Percentiles rank a stretch among this genome's conserved stretches.
These are phyloP conservation scores for Dentipellis sp. DNA, from an alignment of 768 basidiomycete species.

Conservation along the genomic window DNA sequence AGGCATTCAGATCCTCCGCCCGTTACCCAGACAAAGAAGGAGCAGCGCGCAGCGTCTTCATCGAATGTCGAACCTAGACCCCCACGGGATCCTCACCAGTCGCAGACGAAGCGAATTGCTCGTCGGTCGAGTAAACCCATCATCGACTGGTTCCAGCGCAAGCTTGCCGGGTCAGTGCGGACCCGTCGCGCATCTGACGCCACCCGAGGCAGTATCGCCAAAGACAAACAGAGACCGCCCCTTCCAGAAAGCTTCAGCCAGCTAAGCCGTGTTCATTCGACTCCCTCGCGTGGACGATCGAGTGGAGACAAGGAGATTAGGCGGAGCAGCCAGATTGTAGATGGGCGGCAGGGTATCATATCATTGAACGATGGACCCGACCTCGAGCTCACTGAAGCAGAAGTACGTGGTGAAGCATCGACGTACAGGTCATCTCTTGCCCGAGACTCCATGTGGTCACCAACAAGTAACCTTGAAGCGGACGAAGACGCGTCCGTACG, in stretches of 20 bases:
- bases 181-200: slow-evolving; percentile 38
- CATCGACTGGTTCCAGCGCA: slow-evolving; percentile 85
- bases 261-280: slow-evolving; percentile 13
- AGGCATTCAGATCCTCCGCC: neutral
- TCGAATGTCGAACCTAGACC: slow-evolving; percentile 6
- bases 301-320: slow-evolving; percentile 14
- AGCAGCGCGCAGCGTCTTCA: slow-evolving; percentile 1
- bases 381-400: slow-evolving; percentile 22
- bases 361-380: slow-evolving; percentile 43
- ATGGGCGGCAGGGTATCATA: slow-evolving; percentile 31
- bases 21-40: slow-evolving; percentile 4
- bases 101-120: slow-evolving; percentile 52
- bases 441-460: slow-evolving; percentile 74
- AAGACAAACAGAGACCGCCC: slow-evolving; percentile 8
- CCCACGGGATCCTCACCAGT: slow-evolving; percentile 19
- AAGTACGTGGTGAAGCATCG: slow-evolving; percentile 26
- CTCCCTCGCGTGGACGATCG: slow-evolving; percentile 14
- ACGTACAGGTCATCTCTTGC: slow-evolving; percentile 51
- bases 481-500: slow-evolving; percentile 93
- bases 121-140: slow-evolving; percentile 76
- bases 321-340: slow-evolving; percentile 13
- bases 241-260: slow-evolving; percentile 12
- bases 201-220: slow-evolving; percentile 7
- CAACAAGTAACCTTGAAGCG: slow-evolving; percentile 66
- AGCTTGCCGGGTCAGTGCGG: slow-evolving; percentile 63